Base-by-base conservation (phyloP, 1,139 yeast species). In the Candida tunisiensis region DNA sequence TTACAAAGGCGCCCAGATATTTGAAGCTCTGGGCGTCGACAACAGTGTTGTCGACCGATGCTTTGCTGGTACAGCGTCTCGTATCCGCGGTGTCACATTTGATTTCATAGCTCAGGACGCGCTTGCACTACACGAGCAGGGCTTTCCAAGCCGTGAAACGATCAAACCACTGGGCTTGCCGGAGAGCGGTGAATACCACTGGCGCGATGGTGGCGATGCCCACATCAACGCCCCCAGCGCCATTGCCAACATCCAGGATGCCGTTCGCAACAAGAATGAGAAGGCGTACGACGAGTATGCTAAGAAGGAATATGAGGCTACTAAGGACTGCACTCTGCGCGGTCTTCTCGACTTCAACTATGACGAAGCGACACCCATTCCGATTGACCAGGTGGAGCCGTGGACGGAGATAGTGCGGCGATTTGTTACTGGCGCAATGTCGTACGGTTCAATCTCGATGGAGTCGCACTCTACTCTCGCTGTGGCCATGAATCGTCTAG, bases 321-420 rank as follows among this genome's bases (percentile, higher is more conserved):
- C 85, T 46, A 77, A 72, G 56, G 73, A 77, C 50, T 83, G 96
- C 66, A 83, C 96, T 12, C 63, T 88, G 41, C 74, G 98, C 55
- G 98, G 98, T 25, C 58, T 88, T 44, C 65, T 88, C 33, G 96
- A 88, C 54, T 77, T 88, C 47, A 94, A 88, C 53, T 79, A 57
- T 47, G 80, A 70, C 21, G 53, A 53, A 36, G 64, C 82, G 1
- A 64, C 62, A 4, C 65, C 88, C 5, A 91, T 88, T 33, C 96
- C 96, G 31, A 59, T 88, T 37, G 98, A 88, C 46, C 96, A 88
- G 58, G 98, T 88, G 40, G 98, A 88, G 60, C 98, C 98, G 27
- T 88, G 98, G 98, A 88, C 96, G 23, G 98, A 85, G 53, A 88
- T 88, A 52, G 98, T 85, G 21, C 75, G 95, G 47, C 72, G 98